Evolutionary conservation across 208 protist genomes (phyloP).

Genomic region (Crithidia sp.): DNA sequence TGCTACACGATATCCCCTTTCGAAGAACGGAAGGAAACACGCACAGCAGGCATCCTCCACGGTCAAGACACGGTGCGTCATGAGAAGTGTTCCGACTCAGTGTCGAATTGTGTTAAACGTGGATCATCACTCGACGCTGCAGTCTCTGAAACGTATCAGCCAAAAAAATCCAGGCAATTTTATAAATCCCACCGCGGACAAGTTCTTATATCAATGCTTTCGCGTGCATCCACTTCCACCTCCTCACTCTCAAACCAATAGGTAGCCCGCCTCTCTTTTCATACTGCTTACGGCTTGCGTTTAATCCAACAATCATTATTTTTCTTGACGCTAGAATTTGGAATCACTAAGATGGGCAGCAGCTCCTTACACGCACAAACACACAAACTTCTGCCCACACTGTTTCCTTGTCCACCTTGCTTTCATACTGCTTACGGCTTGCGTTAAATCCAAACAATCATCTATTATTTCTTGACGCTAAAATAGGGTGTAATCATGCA

Average conservation of each 20-base stretch:
- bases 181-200: no score
- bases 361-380: not conserved
- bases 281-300: constrained; percentile 63
- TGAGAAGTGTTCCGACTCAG: constrained; percentile 35
- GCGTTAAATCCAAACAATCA: constrained; percentile 53
- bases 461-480: constrained; percentile 2
- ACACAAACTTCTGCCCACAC: not conserved
- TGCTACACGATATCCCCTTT: not conserved
- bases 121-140: constrained; percentile 28
- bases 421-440: constrained; percentile 59
- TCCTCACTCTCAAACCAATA: no score
- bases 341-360: not conserved
- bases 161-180: no score
- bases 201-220: no score
- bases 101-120: constrained; percentile 50
- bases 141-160: no score
- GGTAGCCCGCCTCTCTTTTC: constrained; percentile 2
- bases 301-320: constrained; percentile 39
- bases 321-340: constrained; percentile 8
- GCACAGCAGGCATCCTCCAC: constrained; percentile 22
- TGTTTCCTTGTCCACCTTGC: no score
- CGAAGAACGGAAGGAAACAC: not conserved
- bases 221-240: no score
- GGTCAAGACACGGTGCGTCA: not conserved
- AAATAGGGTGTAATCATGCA: not conserved